Evolutionary conservation across 371 early-diverging fungal species (phyloP).

Genomic region (Saksenaea oblongispora): DNA sequence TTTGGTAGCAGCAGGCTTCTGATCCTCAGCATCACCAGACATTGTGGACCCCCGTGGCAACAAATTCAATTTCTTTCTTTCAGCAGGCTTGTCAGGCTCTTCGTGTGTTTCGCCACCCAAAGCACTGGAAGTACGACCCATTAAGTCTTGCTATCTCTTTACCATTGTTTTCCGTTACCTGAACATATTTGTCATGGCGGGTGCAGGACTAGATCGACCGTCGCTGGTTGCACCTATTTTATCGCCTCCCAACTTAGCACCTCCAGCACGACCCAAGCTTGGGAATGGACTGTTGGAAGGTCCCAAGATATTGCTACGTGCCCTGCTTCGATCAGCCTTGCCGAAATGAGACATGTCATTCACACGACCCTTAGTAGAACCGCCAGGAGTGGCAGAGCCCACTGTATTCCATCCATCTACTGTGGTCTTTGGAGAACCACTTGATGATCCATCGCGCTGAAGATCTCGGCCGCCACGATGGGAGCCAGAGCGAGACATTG

Average conservation of each 20-base stretch:
- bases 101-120: conserved; percentile 47
- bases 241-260: conserved; percentile 29
- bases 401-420: conserved; percentile 78
- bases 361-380: conserved; percentile 46
- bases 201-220: conserved; percentile 31
- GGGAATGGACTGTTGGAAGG: conserved; percentile 65
- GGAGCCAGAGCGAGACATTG: conserved; percentile 55
- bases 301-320: conserved; percentile 53
- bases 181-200: conserved; percentile 63
- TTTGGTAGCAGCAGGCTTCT: conserved; percentile 12
- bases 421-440: conserved; percentile 44
- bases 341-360: conserved; percentile 84
- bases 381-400: conserved; percentile 47
- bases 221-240: conserved; percentile 28
- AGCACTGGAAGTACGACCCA: conserved; percentile 28
- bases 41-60: conserved; percentile 38
- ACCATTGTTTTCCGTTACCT: conserved; percentile 20
- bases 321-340: conserved; percentile 68
- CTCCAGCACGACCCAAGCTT: conserved; percentile 31
- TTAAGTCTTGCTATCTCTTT: neutral
- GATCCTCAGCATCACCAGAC: conserved; percentile 9
- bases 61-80: conserved; percentile 44
- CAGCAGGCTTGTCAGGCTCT: conserved; percentile 39
- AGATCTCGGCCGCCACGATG: conserved; percentile 46
- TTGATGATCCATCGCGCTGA: conserved; percentile 50